Conservation (phyloP, 2,329 filamentous ascomycete genomes). For the Trichothecium roseum region DNA sequence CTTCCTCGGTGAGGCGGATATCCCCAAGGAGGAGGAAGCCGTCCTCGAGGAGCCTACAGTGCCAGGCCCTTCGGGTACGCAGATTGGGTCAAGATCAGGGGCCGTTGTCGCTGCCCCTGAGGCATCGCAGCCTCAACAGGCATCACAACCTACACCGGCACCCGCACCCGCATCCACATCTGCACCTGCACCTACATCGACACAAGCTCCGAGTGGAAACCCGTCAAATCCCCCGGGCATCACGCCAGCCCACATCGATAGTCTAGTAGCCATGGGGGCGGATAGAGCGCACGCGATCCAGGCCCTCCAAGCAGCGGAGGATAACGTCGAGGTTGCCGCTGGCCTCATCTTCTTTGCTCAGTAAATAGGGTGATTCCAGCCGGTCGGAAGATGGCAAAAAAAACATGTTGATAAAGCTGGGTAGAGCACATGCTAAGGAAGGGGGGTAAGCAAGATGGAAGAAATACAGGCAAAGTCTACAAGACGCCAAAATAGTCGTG, state of each 20-base stretch:
- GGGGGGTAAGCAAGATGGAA: too few relatives aligned
- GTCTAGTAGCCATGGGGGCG: conserved; percentile 69
- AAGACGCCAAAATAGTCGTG: too few relatives aligned
- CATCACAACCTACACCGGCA: conserved; percentile 13
- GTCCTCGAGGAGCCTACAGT: conserved; percentile 73
- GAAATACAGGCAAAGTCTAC: too few relatives aligned
- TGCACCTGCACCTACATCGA: conserved; percentile 6
- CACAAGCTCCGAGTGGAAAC: conserved; percentile 14
- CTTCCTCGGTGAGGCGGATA: conserved; percentile 87
- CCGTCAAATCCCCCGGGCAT: conserved; percentile 22
- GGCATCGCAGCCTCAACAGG: conserved; percentile 11
- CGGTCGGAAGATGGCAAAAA: too few relatives aligned
- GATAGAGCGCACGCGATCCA: conserved; percentile 65
- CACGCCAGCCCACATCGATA: conserved; percentile 59
- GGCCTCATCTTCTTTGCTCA: conserved; percentile 52
- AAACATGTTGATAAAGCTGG: not conserved
- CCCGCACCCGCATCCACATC: conserved; percentile 6
- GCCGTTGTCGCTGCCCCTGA: conserved; percentile 36
- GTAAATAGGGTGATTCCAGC: too few relatives aligned
- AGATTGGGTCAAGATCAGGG: conserved; percentile 75
- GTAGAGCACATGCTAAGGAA: too few relatives aligned
- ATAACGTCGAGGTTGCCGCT: conserved; percentile 83
- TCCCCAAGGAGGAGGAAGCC: conserved; percentile 73
- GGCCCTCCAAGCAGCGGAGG: conserved; percentile 71
- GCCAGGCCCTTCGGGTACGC: conserved; percentile 76